Base-by-base conservation (phyloP, 331 rosid genomes). In the Phaseolus coccineus region DNA sequence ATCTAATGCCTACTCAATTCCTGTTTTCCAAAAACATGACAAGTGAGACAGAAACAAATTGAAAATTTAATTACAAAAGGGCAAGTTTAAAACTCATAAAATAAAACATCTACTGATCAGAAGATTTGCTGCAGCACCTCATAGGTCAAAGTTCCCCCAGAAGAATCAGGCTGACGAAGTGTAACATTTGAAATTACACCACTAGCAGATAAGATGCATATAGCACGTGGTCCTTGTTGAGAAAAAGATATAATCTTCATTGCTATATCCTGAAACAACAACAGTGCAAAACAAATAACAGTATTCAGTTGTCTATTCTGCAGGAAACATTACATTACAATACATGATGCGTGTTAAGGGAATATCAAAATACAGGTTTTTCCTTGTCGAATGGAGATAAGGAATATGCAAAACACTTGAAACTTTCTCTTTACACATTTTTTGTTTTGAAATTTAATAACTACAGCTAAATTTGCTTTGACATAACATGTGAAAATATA, bases 131-230 rank as follows among this genome's bases (percentile, higher is more conserved):
- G 77, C 30, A 70, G 74, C 39, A 92, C 97, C 96, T 90, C 97
- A 81, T 89, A 85, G 39, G 92, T 92, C 80, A 85, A 79, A 74
- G 89, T 86, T 12, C 91, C 91, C 12, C 91, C 93, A 3, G 88
- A 89, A 66, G 92, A 87, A 80, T 90, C 93, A 13, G 89, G 93
- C 55, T 89, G 91, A 6, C 92, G 90, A 71, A 93, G 90, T 5
- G 90, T 87, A 53, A 93, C 96, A 71, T 84, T 91, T 11, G 94
- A 89, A 81, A 93, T 84, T 33, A 79, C 83, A 61, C 97, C 97
- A 33, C 67, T 87, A 1, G 94, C 94, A 72, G 96, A 91, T 61
- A 93, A 79, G 72, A 91, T 85, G 73, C 92, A 89, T 79, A 93
- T 86, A 68, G 88, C 90, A 52, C 91, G 89, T 10, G 86, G 93